These are phyloP conservation scores for Phylloporus sp. DNA, from an alignment of 768 basidiomycete species.

Conservation along the genomic window DNA sequence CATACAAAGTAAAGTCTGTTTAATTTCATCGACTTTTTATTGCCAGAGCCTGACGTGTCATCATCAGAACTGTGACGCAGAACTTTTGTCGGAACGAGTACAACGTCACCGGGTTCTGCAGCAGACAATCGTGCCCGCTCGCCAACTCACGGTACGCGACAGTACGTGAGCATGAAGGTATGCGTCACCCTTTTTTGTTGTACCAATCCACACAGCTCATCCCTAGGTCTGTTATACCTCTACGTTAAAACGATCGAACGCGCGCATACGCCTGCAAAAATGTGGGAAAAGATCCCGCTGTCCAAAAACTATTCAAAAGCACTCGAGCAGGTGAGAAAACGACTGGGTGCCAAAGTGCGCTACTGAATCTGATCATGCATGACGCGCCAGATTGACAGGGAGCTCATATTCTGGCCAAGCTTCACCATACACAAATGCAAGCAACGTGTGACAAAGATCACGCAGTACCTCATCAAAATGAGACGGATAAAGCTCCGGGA, in stretches of 20 bases:
- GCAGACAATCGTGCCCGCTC: conserved; percentile 92
- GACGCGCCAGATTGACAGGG: conserved; percentile 75
- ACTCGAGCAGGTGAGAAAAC: conserved; percentile 73
- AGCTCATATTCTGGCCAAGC: conserved; percentile 97
- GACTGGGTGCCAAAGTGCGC: neutral
- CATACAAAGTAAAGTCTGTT: conserved; percentile 98
- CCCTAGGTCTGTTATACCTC: conserved; percentile 77
- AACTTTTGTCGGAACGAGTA: conserved; percentile 99
- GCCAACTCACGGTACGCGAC: conserved; percentile 98
- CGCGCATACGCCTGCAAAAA: conserved; percentile 90
- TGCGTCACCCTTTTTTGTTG: conserved; percentile 3
- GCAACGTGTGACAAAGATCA: conserved; percentile 97
- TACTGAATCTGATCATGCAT: neutral
- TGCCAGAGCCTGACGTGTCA: conserved; percentile 3
- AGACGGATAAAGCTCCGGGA: conserved; percentile 80
- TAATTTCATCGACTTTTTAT: neutral
- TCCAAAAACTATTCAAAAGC: conserved; percentile 95
- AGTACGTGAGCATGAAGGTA: conserved; percentile 94
- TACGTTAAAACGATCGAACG: conserved; percentile 98
- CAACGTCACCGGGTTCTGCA: conserved; percentile 96
- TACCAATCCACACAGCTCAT: neutral
- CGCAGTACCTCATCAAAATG: conserved; percentile 99
- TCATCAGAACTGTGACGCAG: conserved; percentile 80
- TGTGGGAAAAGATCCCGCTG: conserved; percentile 96
- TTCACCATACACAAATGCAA: conserved; percentile 99